phyloP scores from a whole-genome alignment of 768 basidiomycete genomes.

The Ramaria sp. region DNA sequence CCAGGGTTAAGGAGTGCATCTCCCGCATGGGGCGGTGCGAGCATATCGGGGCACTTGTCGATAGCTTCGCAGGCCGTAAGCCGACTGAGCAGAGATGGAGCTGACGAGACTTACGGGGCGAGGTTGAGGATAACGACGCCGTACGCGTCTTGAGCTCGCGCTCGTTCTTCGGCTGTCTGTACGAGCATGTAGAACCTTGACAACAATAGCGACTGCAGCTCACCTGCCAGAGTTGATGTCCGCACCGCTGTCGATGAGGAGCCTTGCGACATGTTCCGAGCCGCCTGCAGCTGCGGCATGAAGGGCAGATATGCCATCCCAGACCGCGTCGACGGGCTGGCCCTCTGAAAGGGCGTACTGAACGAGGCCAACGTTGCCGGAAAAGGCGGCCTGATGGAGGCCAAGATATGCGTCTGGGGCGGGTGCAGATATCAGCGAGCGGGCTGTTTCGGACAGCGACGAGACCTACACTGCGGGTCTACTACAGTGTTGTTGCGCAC shows the following conservation, averaged over 20 bases:
- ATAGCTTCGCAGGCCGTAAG: background rate
- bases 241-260: conserved; percentile 89
- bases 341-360: conserved; percentile 89
- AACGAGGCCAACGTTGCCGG: conserved; percentile 84
- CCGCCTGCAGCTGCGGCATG: conserved; percentile 93
- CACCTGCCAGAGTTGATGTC: conserved; percentile 59
- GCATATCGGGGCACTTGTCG: background rate
- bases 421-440: no score
- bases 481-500: background rate
- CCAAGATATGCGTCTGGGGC: conserved; percentile 25
- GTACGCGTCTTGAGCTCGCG: conserved; percentile 2
- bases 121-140: background rate
- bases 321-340: conserved; percentile 91
- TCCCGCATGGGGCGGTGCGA: conserved; percentile 7
- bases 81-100: background rate
- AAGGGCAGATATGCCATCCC: conserved; percentile 93
- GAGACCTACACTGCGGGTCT: conserved; percentile 1
- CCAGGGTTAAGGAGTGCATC: conserved; percentile 29
- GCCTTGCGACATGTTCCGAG: conserved; percentile 74
- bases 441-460: background rate
- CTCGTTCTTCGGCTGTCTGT: background rate
- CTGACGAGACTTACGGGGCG: background rate
- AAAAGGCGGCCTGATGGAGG: conserved; percentile 33
- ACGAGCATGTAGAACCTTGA: background rate
- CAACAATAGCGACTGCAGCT: background rate